Conservation (phyloP, 306 rosid species). For the Prunus persica region DNA sequence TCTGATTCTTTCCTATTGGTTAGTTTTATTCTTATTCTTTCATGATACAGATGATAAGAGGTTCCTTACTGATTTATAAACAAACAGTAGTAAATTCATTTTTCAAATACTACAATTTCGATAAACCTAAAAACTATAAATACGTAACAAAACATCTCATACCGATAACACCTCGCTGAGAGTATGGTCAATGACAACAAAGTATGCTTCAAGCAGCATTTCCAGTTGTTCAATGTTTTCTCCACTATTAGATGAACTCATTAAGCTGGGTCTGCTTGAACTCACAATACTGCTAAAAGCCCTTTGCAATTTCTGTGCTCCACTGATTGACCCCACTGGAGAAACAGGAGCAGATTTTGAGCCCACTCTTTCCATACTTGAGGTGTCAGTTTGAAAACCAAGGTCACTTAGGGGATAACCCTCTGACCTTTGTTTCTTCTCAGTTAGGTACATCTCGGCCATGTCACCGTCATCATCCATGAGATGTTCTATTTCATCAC, state of each 20-base stretch:
- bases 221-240: constrained; percentile 68
- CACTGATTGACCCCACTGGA: constrained; percentile 53
- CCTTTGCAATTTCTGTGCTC: constrained; percentile 61
- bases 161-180: constrained; percentile 46
- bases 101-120: background rate
- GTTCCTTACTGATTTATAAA: background rate
- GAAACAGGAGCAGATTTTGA: constrained; percentile 83
- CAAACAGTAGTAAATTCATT: background rate
- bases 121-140: constrained; percentile 9
- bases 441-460: constrained; percentile 55
- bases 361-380: constrained; percentile 26
- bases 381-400: constrained; percentile 31
- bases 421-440: constrained; percentile 42
- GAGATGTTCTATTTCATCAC: constrained; percentile 48
- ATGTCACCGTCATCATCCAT: constrained; percentile 54
- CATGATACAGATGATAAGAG: background rate
- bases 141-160: constrained; percentile 25
- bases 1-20: background rate
- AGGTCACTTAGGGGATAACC: constrained; percentile 44
- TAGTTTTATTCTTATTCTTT: background rate
- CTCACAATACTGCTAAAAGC: constrained; percentile 61
- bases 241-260: constrained; percentile 49
- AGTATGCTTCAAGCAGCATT: constrained; percentile 55
- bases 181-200: constrained; percentile 42
- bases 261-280: constrained; percentile 63